Evolutionary conservation across 768 basidiomycete genomes (phyloP), one percentile per base, ranked within the genome.

Genomic region (Pulveroboletus ravenelii): DNA sequence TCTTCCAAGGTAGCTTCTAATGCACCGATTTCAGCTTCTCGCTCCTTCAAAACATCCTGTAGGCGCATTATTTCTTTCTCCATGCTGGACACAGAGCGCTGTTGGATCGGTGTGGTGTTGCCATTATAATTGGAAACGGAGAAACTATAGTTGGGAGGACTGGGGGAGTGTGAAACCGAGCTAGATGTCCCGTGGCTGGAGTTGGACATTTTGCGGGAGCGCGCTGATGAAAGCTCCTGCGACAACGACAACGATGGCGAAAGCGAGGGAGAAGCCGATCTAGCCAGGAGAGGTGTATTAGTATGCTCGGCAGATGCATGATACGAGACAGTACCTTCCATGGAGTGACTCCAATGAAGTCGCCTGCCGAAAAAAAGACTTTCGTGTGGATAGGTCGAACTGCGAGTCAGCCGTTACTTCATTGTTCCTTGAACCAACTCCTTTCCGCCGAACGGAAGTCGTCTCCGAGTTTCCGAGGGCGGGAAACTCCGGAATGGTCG

Each of bases 61-160:
- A 98, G 71, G 51, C 93, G 84, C 87, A 93, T 93, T 51, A 97
- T 91, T 70, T 98, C 95, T 61, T 88, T 86, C 69, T 96, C 93
- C 53, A 96, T 76, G 65, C 93, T 93, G 15, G 78, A 74, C 7
- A 84, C 83, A 25, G 92, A 90, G 42, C 94, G 82, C 59, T 91
- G 88, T 51, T 77, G 76, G 9, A 72, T 57, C 0, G 59, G 55
- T 17, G 60, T 61, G 17, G 34, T 43, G 23, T 37, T 51, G 23
- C 66, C 62, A 43, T 62, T 65, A 38, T 51, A 67, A 57, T 73
- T 56, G 68, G 79, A 61, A 50, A 84, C 65, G 27, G 82, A 80
- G 46, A 87, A 76, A 37, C 78, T 80, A 30, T 83, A 72, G 60
- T 78, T 83, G 23, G 81, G 78, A n/a, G 72, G 70, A 32, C 74